These are phyloP conservation scores for Claviceps sp. DNA, from an alignment of 2,329 filamentous ascomycete genomes.

Conservation along the genomic window DNA sequence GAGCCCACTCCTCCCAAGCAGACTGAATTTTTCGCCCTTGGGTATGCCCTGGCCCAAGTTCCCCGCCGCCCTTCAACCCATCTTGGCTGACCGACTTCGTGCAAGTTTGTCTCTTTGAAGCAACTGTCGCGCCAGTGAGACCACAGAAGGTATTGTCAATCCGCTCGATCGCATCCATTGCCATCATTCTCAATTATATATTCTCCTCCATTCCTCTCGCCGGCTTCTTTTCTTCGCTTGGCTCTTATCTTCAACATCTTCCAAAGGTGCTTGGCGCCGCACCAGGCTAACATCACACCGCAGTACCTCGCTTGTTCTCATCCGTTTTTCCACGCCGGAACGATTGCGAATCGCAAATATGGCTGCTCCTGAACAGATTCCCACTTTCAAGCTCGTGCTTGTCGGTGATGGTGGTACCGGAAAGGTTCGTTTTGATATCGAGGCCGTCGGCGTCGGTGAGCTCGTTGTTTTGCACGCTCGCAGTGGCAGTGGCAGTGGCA, in stretches of 20 bases:
- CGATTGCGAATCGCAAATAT: slow-evolving; percentile 35
- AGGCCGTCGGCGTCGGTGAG: slow-evolving; percentile 2
- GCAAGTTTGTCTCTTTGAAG: slow-evolving; percentile 23
- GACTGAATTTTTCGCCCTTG: slow-evolving; percentile 31
- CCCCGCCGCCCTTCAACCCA: slow-evolving; percentile 29
- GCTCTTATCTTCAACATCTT: neutral
- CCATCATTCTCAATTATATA: slow-evolving; percentile 8
- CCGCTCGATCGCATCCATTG: slow-evolving; percentile 10
- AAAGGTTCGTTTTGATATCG: slow-evolving; percentile 52
- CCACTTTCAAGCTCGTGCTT: slow-evolving; percentile 99
- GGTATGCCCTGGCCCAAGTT: slow-evolving; percentile 22
- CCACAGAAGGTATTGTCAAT: slow-evolving; percentile 10
- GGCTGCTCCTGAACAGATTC: slow-evolving; percentile 40
- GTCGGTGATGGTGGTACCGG: slow-evolving; percentile 98
- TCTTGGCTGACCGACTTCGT: slow-evolving; percentile 20
- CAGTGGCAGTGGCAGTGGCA: neutral
- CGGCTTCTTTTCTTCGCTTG: neutral
- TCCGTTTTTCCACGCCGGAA: slow-evolving; percentile 15
- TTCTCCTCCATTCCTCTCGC: neutral
- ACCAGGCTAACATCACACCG: slow-evolving; percentile 20
- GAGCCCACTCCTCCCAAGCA: slow-evolving; percentile 17
- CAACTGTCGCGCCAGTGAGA: slow-evolving; percentile 17
- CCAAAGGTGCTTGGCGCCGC: neutral
- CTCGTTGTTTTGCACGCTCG: slow-evolving; percentile 8
- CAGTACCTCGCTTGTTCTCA: slow-evolving; percentile 36